These are phyloP conservation scores for Podaxis sp. DNA, from an alignment of 768 basidiomycete species.

Conservation along the genomic window DNA sequence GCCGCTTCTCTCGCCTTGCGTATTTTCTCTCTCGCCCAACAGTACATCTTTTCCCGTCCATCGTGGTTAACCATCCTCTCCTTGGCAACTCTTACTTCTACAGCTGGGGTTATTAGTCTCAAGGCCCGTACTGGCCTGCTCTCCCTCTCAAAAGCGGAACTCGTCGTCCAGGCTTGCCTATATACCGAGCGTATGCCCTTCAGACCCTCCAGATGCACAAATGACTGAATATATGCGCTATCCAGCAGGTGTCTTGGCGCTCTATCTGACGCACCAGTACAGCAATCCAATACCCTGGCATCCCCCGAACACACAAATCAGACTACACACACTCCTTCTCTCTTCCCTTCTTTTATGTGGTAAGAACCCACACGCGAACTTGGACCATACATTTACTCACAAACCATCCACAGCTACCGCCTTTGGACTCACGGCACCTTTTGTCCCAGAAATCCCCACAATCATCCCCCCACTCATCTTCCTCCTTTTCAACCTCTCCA, in stretches of 20 bases:
- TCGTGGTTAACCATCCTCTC: slow-evolving; percentile 21
- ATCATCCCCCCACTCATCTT: slow-evolving; percentile 6
- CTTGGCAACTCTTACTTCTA: slow-evolving; percentile 48
- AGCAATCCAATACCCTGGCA: slow-evolving; percentile 5
- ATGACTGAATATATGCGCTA: background rate
- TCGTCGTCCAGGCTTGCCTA: background rate
- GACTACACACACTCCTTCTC: slow-evolving; percentile 1
- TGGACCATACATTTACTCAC: background rate
- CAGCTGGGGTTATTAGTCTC: slow-evolving; percentile 7
- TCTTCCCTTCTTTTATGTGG: slow-evolving; percentile 4
- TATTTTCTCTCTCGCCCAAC: background rate
- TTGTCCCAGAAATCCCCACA: background rate
- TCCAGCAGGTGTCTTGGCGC: background rate
- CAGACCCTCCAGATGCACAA: background rate
- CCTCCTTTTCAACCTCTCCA: slow-evolving; percentile 6
- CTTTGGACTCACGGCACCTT: background rate
- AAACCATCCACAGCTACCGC: background rate
- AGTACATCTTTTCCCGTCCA: background rate
- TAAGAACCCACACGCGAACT: background rate
- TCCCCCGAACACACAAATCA: background rate
- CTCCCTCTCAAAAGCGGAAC: background rate
- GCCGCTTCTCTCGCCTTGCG: background rate
- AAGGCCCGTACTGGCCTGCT: background rate
- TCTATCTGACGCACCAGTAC: background rate
- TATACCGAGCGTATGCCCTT: slow-evolving; percentile 2